Base-by-base conservation (phyloP, 2,329 filamentous ascomycete genomes). In the Zalaria sp. region DNA sequence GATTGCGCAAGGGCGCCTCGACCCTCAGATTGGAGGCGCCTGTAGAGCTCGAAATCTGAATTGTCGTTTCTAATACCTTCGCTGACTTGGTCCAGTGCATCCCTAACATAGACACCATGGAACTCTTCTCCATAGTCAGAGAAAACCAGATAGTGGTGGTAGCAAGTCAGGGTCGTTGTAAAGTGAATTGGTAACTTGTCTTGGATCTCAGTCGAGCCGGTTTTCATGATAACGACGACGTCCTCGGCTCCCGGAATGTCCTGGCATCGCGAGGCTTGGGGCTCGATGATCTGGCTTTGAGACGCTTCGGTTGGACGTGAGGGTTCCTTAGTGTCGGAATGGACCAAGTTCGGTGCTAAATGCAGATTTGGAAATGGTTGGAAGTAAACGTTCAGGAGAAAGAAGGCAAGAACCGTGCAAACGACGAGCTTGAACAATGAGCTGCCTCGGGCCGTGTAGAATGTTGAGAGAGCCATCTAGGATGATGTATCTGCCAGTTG, bases 191-290 rank as follows among this genome's bases (percentile, higher is more conserved):
- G 49, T 9, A 57, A 41, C 27, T 50, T 49, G 39, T 54, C 53
- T 10, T 55, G 48, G 27, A 62, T 42, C 38, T 61, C 48, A 39
- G 53, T 51, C 34, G 56, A 43, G 46, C 60, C 41, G 9, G 54
- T 59, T 51, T 48, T 60, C 41, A 78, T 53, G 5, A 75, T 58
- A 10, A 77, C 65, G 44, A 76, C 67, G 35, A 74, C 55, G 46
- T 77, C 63, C 1, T 69, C 57, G 1, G 62, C 59, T 27, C 58
- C 57, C 0, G 51, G 46, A 2, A 55, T 38, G 25, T 43, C 26
- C 26, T 41, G 40, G 34, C 52, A 54, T 36, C 31, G 31, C 18
- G 18, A 18, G 18, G 18, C 18, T 18, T 18, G 18, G 18, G 18
- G 18, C 18, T 18, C 18, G 18, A 18, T 18, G 18, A 18, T 18